Conservation (phyloP, 1,139 yeast species). For the Lodderomyces parapsilosis region DNA sequence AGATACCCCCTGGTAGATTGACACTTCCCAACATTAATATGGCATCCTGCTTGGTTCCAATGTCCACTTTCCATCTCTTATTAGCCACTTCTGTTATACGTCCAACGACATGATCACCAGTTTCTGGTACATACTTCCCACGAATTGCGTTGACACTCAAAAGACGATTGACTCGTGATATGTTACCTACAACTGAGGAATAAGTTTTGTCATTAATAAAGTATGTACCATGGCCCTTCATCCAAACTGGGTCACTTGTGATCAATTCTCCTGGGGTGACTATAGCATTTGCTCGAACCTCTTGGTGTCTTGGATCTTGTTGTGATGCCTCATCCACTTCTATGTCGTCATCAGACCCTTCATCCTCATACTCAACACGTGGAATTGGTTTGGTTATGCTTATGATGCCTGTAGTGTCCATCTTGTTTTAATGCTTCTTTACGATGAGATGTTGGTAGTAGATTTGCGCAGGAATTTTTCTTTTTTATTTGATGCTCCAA, state of each 20-base stretch:
- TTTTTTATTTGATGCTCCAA: background rate
- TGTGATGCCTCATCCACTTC: conserved; percentile 18
- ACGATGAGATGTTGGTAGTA: conserved; percentile 10
- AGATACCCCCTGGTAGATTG: conserved; percentile 94
- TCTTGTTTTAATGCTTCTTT: conserved; percentile 5
- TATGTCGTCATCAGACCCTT: conserved; percentile 30
- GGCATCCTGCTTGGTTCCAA: conserved; percentile 92
- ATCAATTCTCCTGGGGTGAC: conserved; percentile 98
- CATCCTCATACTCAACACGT: conserved; percentile 10
- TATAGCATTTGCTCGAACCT: conserved; percentile 19
- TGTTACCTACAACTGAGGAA: conserved; percentile 90
- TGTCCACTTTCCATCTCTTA: conserved; percentile 95
- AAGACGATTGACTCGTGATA: conserved; percentile 81
- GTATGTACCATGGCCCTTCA: conserved; percentile 98
- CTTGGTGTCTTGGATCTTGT: conserved; percentile 5
- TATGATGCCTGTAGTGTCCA: conserved; percentile 34
- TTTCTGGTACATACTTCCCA: conserved; percentile 88
- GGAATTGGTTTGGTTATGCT: conserved; percentile 35
- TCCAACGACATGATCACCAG: conserved; percentile 96
- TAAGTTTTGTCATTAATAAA: conserved; percentile 68
- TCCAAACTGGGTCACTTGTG: conserved; percentile 95
- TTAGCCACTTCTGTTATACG: conserved; percentile 92
- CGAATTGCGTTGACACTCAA: conserved; percentile 83
- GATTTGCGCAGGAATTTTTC: background rate
- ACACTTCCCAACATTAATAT: conserved; percentile 91